phyloP scores from a whole-genome alignment of 2,329 filamentous ascomycete genomes.

The Beauveria pseudobassiana region DNA sequence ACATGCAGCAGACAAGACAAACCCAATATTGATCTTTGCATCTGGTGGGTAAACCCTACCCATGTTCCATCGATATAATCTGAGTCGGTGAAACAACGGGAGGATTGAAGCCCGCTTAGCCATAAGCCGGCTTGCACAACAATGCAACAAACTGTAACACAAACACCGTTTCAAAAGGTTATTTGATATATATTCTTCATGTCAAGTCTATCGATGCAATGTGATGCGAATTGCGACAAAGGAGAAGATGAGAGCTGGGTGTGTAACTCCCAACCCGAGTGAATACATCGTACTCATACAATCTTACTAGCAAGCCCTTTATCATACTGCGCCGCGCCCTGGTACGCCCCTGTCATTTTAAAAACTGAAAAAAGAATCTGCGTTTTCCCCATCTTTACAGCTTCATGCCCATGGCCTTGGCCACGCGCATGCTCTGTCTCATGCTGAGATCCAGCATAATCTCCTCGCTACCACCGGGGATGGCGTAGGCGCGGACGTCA shows the following conservation, averaged over 20 bases:
- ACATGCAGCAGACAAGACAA: not conserved
- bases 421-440: slow-evolving; percentile 79
- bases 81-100: not conserved
- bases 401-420: slow-evolving; percentile 93
- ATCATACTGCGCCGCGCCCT: not conserved
- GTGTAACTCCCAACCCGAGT: not conserved
- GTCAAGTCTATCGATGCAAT: slow-evolving; percentile 3
- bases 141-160: not conserved
- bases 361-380: not conserved
- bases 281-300: slow-evolving; percentile 8
- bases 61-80: not conserved
- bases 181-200: not conserved
- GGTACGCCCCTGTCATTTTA: not conserved
- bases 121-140: not conserved
- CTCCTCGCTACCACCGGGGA: slow-evolving; percentile 93
- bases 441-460: slow-evolving; percentile 98
- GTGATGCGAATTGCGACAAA: not conserved
- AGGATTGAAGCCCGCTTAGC: not conserved
- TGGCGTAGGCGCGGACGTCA: slow-evolving; percentile 92
- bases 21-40: not conserved
- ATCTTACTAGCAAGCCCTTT: not conserved
- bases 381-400: slow-evolving; percentile 44
- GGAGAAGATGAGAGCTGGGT: not conserved
- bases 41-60: too few species aligned
- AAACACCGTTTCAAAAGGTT: not conserved